Evolutionary conservation across 2,329 filamentous ascomycete genomes (phyloP).

Genomic region (Alternaria incomplexa): DNA sequence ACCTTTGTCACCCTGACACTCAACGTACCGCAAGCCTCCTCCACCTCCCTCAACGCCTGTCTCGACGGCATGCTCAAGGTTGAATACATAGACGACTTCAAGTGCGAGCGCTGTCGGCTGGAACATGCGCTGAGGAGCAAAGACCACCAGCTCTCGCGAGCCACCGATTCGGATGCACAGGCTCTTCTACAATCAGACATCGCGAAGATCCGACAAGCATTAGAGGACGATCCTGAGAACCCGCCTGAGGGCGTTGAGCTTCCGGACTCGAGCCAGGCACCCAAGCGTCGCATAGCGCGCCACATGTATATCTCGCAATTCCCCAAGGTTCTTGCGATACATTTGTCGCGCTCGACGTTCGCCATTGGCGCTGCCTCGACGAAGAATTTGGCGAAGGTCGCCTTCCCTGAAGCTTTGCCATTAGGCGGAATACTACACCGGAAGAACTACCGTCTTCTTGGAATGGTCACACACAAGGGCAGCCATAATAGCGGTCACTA

Average conservation of each 20-base stretch:
- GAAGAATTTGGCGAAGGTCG: conserved; percentile 93
- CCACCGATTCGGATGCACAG: conserved; percentile 45
- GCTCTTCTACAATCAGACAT: conserved; percentile 64
- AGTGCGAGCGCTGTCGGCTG: conserved; percentile 91
- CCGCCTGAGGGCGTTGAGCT: conserved; percentile 74
- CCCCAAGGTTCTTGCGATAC: conserved; percentile 88
- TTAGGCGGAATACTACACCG: conserved; percentile 80
- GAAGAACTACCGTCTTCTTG: conserved; percentile 82
- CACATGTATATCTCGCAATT: conserved; percentile 87
- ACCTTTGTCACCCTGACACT: conserved; percentile 92
- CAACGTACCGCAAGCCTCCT: conserved; percentile 80
- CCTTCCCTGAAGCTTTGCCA: conserved; percentile 85
- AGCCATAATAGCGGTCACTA: conserved; percentile 97
- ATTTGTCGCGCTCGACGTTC: conserved; percentile 92
- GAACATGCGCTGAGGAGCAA: conserved; percentile 74
- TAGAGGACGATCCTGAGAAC: conserved; percentile 82
- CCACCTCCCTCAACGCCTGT: conserved; percentile 82
- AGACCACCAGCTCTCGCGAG: conserved; percentile 62
- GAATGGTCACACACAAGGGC: conserved; percentile 91
- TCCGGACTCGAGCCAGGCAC: conserved; percentile 75
- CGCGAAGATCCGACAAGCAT: conserved; percentile 68
- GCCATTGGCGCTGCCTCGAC: conserved; percentile 76
- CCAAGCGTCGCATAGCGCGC: conserved; percentile 82
- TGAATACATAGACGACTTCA: conserved; percentile 96
- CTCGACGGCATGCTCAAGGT: conserved; percentile 95